Base-by-base conservation (phyloP, 495 filamentous ascomycete genomes). In the Pseudoneurospora amorphoporcata region DNA sequence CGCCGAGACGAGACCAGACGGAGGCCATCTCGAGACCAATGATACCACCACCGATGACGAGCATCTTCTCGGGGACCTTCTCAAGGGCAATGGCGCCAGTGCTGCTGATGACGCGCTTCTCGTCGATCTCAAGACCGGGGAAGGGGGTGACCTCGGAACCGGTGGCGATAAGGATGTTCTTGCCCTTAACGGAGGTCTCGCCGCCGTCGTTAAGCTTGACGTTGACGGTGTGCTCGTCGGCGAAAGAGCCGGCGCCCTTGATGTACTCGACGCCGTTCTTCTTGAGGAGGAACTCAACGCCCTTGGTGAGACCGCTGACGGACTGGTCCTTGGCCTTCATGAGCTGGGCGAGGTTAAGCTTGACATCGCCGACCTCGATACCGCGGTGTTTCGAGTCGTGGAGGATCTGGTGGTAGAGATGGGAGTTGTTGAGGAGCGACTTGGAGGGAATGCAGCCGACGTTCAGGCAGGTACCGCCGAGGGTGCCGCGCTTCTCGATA, bases 401-500 rank as follows among this genome's bases (percentile, higher is more conserved):
- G 58, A 95, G 90, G 78, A 98, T 91, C 85, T 94, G 91, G 87
- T 99, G 95, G 88, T 98, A 98, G 70, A 99, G 89, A 82, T 97
- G 93, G 75, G 96, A 97, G 87, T 98, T 99, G 90, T 99, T 98
- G 81, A 99, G 93, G 77, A 99, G 93, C 68, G 95, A 98, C 84
- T 99, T 99, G 72, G 95, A 98, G 65, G 95, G 95, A 78, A 99
- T 99, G 85, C 95, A 99, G 83, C 95, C 95, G 81, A 99, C 95
- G 85, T 99, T 99, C 77, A 99, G 86, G 87, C 95, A 99, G 75
- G 95, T 99, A 78, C 95, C 95, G 76, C 95, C 95, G 77, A 99
- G 91, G 72, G 88, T 87, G 76, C 94, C 95, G 79, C 95, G 94
- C 87, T 99, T 99, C 86, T 99, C 95, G 86, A 99, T 95, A 85